These are phyloP conservation scores for Botrytis deweyae DNA, from an alignment of 2,329 filamentous ascomycete genomes.

Conservation along the genomic window DNA sequence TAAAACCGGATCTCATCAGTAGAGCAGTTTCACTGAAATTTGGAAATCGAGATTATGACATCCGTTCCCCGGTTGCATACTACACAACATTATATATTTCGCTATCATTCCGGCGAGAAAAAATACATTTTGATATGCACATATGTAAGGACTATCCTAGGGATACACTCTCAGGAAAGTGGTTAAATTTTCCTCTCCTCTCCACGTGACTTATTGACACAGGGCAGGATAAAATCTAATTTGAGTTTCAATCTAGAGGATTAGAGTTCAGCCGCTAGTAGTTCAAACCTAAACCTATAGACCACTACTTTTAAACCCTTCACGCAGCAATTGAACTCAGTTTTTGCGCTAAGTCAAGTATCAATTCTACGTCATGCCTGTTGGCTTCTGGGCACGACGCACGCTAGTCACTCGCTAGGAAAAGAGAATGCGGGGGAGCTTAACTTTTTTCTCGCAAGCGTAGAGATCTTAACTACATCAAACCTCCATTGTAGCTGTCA, in stretches of 20 bases:
- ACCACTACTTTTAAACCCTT: not conserved
- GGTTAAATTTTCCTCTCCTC: fast-evolving
- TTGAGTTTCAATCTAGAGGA: not conserved
- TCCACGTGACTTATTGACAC: not conserved
- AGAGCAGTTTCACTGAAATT: too few species aligned
- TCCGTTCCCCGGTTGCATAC: too few species aligned
- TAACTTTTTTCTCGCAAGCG: not conserved
- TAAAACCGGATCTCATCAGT: not conserved
- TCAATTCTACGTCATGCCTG: not conserved
- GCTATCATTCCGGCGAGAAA: fast-evolving
- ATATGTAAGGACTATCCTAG: not conserved
- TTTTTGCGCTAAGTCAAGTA: too few species aligned
- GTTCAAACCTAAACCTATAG: not conserved
- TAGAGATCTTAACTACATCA: not conserved
- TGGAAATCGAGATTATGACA: too few species aligned
- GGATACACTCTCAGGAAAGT: not conserved
- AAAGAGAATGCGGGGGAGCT: too few species aligned
- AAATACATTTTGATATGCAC: not conserved
- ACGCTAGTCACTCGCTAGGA: not conserved
- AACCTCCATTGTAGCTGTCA: not conserved
- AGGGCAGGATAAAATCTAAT: too few species aligned
- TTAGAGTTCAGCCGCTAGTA: not conserved
- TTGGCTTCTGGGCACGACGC: fast-evolving
- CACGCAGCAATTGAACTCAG: too few species aligned
- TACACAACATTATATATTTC: too few species aligned